Evolutionary conservation across 1,284 basidiomycete species (phyloP), one percentile per base, ranked within the genome.

Genomic region (Wallemia hederae): DNA sequence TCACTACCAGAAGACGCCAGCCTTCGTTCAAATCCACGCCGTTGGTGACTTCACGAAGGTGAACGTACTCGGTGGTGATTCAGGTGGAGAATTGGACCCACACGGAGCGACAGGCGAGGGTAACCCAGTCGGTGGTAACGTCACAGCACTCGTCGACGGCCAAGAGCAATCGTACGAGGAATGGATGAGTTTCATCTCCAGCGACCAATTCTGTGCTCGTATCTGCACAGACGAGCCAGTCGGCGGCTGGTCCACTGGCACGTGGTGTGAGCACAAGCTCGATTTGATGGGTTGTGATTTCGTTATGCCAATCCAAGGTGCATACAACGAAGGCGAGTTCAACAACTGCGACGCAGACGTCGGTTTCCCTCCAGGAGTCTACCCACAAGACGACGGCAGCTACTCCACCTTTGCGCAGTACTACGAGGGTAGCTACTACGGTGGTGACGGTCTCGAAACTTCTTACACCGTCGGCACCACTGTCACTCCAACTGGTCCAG

Each of bases 151-250:
- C 68, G 68, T 72, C 25, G 70, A 72, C 9, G 74, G 74, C 27
- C 60, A 66, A 26, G 74, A 76, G 61, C 74, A 74, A 39, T 67
- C 67, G 62, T 76, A 76, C 70, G 67, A 75, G 65, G 74, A 76
- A 67, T 76, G 74, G 74, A 75, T 70, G 68, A 26, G 24, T 28
- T 72, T 69, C 68, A 70, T 71, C 65, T 69, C 71, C 27, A 70
- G 66, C 66, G 63, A 69, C 63, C 64, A 68, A 61, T 73, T 70
- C 68, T 73, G 72, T 65, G 65, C 72, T 61, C 69, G 72, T 61
- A 69, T 72, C 66, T 73, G 72, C 60, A 72, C 69, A 61, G 63
- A 69, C 59, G 69, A 70, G 62, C 70, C 69, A 65, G 64, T 64
- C 1, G 70, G 66, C 59, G 69, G 67, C 65, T 66, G 68, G 58